Conservation (phyloP, 2,329 filamentous ascomycete species). For the Metarhizium album region DNA sequence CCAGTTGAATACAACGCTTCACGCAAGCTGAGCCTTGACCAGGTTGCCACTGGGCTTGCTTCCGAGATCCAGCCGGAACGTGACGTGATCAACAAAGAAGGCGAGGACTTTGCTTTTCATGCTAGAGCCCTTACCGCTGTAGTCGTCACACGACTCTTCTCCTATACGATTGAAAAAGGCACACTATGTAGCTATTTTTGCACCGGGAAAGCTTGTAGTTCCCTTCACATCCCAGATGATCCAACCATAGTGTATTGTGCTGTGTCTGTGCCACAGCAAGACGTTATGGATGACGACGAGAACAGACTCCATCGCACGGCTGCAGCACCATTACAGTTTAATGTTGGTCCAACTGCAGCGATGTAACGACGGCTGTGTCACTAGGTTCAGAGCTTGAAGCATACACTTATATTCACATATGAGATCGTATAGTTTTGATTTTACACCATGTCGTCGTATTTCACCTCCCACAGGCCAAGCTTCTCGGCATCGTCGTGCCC, state of each 20-base stretch:
- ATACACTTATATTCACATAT: too few species aligned
- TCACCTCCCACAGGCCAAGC: too few species aligned
- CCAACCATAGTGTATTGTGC: conserved; percentile 22
- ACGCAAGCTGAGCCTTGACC: conserved; percentile 23
- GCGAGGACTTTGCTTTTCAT: conserved; percentile 19
- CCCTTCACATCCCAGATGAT: conserved; percentile 23
- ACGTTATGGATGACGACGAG: conserved; percentile 23
- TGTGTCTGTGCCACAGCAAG: conserved; percentile 21
- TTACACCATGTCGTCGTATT: too few species aligned
- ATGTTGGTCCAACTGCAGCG: too few species aligned
- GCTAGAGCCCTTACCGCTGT: conserved; percentile 22
- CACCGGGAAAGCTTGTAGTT: conserved; percentile 23
- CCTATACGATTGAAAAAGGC: conserved; percentile 25
- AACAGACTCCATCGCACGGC: conserved; percentile 24
- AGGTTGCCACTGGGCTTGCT: conserved; percentile 22
- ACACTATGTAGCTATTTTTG: conserved; percentile 25
- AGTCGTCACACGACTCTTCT: conserved; percentile 29
- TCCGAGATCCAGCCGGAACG: conserved; percentile 22
- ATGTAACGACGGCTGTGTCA: too few species aligned
- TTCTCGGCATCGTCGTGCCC: too few species aligned
- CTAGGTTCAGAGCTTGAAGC: too few species aligned
- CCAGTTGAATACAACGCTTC: conserved; percentile 29
- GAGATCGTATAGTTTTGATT: too few species aligned
- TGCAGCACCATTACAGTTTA: too few species aligned
- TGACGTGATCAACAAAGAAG: conserved; percentile 22